Base-by-base conservation (phyloP, 495 filamentous ascomycete species). In the Trichoderma virens region DNA sequence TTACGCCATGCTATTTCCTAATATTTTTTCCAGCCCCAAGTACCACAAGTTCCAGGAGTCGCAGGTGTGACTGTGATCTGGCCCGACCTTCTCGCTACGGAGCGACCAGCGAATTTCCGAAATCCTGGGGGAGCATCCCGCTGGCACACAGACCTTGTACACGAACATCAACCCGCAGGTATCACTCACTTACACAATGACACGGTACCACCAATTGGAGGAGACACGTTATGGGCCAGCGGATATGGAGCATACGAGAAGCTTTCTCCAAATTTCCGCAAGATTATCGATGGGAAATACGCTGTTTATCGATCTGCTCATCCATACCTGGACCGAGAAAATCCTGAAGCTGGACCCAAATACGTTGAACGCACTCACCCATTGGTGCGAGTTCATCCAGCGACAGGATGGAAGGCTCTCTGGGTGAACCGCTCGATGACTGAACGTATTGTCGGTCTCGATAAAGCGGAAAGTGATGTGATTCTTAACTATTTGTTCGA, bases 171-270 rank as follows among this genome's bases (percentile, higher is more conserved):
- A 65, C 88, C 88, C 4, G 86, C 88, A 2, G 88, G 86, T 5
- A 83, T 89, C 59, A 90, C 87, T 0, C 85, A 88, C 67, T 76
- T 90, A 13, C 85, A 88, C 73, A 88, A 87, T 64, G 86, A 85
- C 69, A 88, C 86, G 0, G 76, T 91, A 5, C 87, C 88, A 0
- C 79, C 78, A 0, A 66, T 85, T 2, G 88, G 88, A 4, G 87
- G 87, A 8, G 88, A 91, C 68, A 90, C 88, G 3, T 80, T 91
- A 3, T 91, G 87, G 87, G 84, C 87, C 0, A 85, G 80, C 65
- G 87, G 86, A 2, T 90, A 90, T 66, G 74, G 81, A 13, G 87
- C 86, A 4, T 91, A 91, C 71, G 85, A 88, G 73, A 89, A 89
- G 71, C 79, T 90, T 2, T 88, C 85, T 6, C 87, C 87, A 0